A percentile compares a stretch with the other conserved stretches of the same genome.
phyloP scores from a whole-genome alignment of 257 asterid genomes.

The Knoxia roxburghii region DNA sequence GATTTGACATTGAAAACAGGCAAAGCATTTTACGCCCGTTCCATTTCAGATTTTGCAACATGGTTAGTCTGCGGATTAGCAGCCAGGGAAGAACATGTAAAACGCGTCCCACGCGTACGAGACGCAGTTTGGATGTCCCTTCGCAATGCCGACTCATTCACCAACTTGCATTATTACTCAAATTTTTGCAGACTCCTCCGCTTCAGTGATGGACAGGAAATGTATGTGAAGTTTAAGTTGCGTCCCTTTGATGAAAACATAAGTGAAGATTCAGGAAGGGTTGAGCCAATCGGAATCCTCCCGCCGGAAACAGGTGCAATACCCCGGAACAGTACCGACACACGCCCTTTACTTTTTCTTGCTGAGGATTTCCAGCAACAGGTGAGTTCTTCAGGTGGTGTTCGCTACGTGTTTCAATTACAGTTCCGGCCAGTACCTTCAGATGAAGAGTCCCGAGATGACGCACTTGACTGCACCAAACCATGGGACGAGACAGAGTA shows the following conservation, averaged over 20 bases:
- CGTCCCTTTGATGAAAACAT: constrained; percentile 55
- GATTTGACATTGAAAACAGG: constrained; percentile 82
- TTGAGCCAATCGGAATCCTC: constrained; percentile 69
- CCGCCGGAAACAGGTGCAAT: constrained; percentile 95
- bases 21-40: constrained; percentile 70
- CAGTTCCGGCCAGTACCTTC: constrained; percentile 49
- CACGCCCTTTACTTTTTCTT: constrained; percentile 66
- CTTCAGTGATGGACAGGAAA: constrained; percentile 64
- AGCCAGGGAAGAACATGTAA: constrained; percentile 76
- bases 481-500: constrained; percentile 71
- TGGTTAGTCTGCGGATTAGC: constrained; percentile 84
- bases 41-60: constrained; percentile 67
- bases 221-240: constrained; percentile 77
- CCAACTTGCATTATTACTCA: constrained; percentile 70
- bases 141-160: constrained; percentile 49
- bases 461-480: constrained; percentile 68
- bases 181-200: constrained; percentile 74
- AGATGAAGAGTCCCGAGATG: constrained; percentile 48
- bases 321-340: constrained; percentile 53
- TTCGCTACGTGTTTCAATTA: constrained; percentile 61
- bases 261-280: constrained; percentile 58
- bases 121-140: constrained; percentile 87
- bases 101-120: constrained; percentile 56
- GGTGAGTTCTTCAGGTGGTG: constrained; percentile 58
- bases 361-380: constrained; percentile 64